Percentiles rank a stretch among this genome's conserved stretches.
These are phyloP conservation scores for Catunica adiposa DNA, from an alignment of 2,329 filamentous ascomycete genomes.

Conservation along the genomic window DNA sequence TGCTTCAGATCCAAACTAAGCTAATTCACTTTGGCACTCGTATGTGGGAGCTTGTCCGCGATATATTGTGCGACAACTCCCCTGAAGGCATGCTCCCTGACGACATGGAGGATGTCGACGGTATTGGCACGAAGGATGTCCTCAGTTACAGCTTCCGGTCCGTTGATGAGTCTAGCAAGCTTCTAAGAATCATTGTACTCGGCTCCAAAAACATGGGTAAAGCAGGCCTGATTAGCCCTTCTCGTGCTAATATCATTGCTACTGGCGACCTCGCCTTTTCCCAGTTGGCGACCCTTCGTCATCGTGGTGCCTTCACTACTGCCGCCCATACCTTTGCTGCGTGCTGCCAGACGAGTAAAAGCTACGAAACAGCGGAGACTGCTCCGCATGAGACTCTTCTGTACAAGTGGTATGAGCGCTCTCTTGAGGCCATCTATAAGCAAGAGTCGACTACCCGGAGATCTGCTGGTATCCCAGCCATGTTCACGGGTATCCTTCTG, in stretches of 20 bases:
- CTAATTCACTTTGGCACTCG: constrained; percentile 39
- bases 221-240: constrained; percentile 30
- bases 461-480: constrained; percentile 78
- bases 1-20: constrained; percentile 12
- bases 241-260: constrained; percentile 38
- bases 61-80: constrained; percentile 79
- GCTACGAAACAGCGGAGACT: constrained; percentile 22
- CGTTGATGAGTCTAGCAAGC: constrained; percentile 77
- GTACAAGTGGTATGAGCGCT: constrained; percentile 55
- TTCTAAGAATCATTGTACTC: constrained; percentile 47
- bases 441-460: constrained; percentile 73
- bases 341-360: constrained; percentile 53
- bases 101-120: constrained; percentile 54
- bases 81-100: constrained; percentile 76
- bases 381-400: constrained; percentile 31
- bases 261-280: constrained; percentile 64
- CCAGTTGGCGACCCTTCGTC: constrained; percentile 67
- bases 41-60: constrained; percentile 63
- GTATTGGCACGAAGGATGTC: constrained; percentile 69
- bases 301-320: constrained; percentile 84
- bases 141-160: constrained; percentile 91
- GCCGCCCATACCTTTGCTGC: constrained; percentile 74
- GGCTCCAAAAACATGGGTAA: constrained; percentile 33
- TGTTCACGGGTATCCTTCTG: constrained; percentile 66
- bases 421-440: constrained; percentile 52